phyloP scores from a whole-genome alignment of 2,329 filamentous ascomycete species.

The Pseudogymnoascus sp. region DNA sequence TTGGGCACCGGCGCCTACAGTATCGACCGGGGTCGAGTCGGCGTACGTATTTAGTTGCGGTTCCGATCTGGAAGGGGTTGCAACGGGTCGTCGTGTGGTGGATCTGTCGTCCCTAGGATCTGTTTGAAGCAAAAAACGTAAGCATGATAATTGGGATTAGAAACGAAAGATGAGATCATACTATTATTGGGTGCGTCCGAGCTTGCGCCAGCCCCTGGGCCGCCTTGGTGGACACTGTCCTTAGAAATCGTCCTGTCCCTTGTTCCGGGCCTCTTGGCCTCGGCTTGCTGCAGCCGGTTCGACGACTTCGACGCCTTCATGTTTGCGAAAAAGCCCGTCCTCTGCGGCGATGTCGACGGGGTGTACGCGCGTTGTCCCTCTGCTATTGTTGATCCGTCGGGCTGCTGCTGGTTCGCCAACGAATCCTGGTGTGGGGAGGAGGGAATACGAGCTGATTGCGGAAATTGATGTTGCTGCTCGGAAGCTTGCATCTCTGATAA shows the following conservation, averaged over 20 bases:
- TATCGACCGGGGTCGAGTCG: neutral
- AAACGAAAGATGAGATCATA: slow-evolving; percentile 18
- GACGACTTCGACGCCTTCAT: slow-evolving; percentile 40
- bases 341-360: neutral
- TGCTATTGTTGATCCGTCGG: neutral
- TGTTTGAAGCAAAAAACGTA: slow-evolving; percentile 17
- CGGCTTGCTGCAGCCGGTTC: slow-evolving; percentile 32
- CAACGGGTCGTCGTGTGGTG: slow-evolving; percentile 24
- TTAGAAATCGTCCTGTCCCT: slow-evolving; percentile 26
- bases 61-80: slow-evolving; percentile 23
- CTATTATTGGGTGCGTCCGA: slow-evolving; percentile 25
- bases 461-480: neutral
- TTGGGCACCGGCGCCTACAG: slow-evolving; percentile 4
- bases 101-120: slow-evolving; percentile 21
- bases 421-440: neutral
- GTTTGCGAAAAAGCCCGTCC: slow-evolving; percentile 38
- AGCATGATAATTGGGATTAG: slow-evolving; percentile 11
- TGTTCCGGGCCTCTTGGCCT: slow-evolving; percentile 27
- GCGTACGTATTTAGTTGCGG: slow-evolving; percentile 15
- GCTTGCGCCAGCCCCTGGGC: slow-evolving; percentile 23
- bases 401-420: neutral
- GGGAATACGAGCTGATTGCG: slow-evolving; percentile 1
- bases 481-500: slow-evolving; percentile 3
- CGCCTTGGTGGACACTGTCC: slow-evolving; percentile 16
- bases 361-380: neutral